These are phyloP conservation scores for Starmerella floris DNA, from an alignment of 805 yeast species.

Conservation along the genomic window DNA sequence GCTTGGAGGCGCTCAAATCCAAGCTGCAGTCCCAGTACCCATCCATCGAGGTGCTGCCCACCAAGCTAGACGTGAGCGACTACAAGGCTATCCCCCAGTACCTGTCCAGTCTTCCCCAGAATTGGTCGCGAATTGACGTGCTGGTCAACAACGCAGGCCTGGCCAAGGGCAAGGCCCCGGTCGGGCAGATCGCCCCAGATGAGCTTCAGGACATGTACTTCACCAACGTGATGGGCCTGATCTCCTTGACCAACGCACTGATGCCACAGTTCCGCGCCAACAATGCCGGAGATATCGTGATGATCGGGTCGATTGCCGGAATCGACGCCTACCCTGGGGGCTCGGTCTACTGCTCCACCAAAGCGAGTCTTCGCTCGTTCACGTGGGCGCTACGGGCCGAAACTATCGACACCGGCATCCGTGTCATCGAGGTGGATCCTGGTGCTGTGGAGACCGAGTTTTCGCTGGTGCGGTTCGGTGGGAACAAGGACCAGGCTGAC, in stretches of 20 bases:
- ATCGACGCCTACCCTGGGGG: conserved; percentile 61
- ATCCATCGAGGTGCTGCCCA: conserved; percentile 33
- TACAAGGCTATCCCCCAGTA: conserved; percentile 40
- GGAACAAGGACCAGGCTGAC: conserved; percentile 47
- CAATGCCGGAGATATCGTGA: conserved; percentile 49
- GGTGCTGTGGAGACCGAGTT: conserved; percentile 74
- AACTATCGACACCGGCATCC: conserved; percentile 51
- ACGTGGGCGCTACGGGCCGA: conserved; percentile 57
- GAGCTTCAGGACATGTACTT: conserved; percentile 68
- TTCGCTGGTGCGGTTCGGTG: conserved; percentile 48
- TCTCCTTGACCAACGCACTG: conserved; percentile 68
- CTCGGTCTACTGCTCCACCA: conserved; percentile 56
- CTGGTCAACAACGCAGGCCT: conserved; percentile 49
- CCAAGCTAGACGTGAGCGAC: conserved; percentile 45
- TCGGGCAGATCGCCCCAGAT: conserved; percentile 50
- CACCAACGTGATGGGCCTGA: conserved; percentile 79
- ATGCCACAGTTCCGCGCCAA: conserved; percentile 57
- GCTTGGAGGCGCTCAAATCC: conserved; percentile 37
- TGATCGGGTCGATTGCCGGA: conserved; percentile 59
- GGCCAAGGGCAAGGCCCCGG: conserved; percentile 66
- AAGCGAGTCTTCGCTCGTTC: conserved; percentile 48
- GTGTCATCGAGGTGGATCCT: conserved; percentile 64
- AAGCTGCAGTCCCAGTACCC: conserved; percentile 39
- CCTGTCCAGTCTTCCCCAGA: conserved; percentile 40
- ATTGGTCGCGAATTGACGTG: conserved; percentile 44